Evolutionary conservation across 2,329 filamentous ascomycete genomes (phyloP).

Genomic region (Trichoderma atrobrunneum): DNA sequence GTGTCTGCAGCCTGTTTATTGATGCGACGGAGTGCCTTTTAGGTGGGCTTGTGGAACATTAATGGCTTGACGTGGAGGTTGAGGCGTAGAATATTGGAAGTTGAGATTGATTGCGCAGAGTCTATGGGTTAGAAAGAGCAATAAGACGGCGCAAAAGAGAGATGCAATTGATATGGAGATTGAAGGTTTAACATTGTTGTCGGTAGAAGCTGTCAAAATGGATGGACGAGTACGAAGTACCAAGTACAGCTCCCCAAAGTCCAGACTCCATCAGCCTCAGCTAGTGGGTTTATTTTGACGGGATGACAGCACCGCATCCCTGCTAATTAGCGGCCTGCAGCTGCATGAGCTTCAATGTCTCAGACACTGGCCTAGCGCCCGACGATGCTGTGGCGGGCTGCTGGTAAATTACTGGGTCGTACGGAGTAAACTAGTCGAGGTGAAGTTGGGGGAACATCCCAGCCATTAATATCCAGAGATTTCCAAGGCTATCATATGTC

Average conservation of each 20-base stretch:
- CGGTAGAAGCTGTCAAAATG: background rate
- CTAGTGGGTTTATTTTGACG: background rate
- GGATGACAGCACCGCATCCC: background rate
- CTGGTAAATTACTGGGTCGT: background rate
- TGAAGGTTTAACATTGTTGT: background rate
- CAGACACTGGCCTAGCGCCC: background rate
- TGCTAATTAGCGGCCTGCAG: background rate
- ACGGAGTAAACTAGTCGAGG: background rate
- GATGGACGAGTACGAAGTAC: too few species aligned
- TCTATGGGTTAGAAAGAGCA: background rate
- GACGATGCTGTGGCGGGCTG: background rate
- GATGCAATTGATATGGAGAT: background rate
- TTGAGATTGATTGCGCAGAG: background rate
- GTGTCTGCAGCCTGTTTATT: conserved; percentile 2
- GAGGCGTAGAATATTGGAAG: background rate
- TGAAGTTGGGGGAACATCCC: background rate
- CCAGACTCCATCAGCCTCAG: background rate
- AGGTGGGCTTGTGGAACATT: conserved; percentile 1
- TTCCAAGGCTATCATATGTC: background rate
- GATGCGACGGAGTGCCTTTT: background rate
- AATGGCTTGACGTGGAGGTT: background rate
- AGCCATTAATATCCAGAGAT: background rate
- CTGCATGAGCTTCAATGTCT: background rate
- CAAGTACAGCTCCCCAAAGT: background rate
- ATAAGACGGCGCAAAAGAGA: background rate